Evolutionary conservation across 495 filamentous ascomycete genomes (phyloP), one percentile per base, ranked within the genome.

Genomic region (Penicillium angulare): DNA sequence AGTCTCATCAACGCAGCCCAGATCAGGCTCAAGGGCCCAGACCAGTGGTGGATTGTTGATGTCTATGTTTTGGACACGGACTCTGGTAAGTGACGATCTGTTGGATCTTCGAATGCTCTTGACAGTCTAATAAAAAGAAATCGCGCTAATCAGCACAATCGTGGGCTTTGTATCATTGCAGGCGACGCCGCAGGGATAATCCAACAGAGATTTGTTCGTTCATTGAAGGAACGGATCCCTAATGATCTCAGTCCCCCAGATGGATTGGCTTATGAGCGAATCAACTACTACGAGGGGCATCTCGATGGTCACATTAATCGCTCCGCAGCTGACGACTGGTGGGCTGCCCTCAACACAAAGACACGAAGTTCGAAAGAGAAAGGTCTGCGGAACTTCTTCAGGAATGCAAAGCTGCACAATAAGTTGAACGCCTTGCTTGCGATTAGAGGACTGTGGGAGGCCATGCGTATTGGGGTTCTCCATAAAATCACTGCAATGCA

Each of bases 41-140:
- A 49, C 34, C 45, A 49, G 26, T 57, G 45, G 49, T 57, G 55
- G 55, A 43, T 57, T 22, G 45, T 33, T 7, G 55, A 57, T 49
- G 39, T 57, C 13, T 57, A 57, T 12, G 55, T 57, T 20, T n/a
- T n/a, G n/a, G n/a, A n/a, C n/a, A 49, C 40, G 21, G 40, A 40
- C 13, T 16, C 33, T 18, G 15, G 26, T 27, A 33, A 49, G 47
- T 34, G 38, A 31, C 24, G 47, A 18, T 34, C 36, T 36, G 22
- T 8, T 20, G 18, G 18, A 4, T 20, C 18, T 39, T 5, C 36
- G 17, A 16, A 39, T 20, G 36, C 16, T 22, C 18, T 39, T 22
- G 17, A 39, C 18, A 39, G 36, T 22, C 2, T 9, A n/a, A n/a
- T n/a, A n/a, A n/a, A n/a, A n/a, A n/a, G n/a, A n/a, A n/a, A n/a